phyloP scores from a whole-genome alignment of 495 filamentous ascomycete species.

The Elasticomyces elasticus region DNA sequence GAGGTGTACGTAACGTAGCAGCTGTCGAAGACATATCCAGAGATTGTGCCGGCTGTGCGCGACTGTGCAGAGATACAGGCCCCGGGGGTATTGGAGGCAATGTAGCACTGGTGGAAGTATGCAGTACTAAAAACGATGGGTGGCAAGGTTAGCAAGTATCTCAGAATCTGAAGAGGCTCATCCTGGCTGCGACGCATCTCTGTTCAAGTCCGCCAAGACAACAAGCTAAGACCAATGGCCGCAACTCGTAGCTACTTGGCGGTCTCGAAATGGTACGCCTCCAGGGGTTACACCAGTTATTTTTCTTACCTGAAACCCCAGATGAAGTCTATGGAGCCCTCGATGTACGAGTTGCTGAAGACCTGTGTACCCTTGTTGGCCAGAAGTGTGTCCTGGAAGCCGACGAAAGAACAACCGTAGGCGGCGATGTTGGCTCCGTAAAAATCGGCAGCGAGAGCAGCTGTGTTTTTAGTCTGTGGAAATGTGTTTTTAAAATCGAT shows the following conservation, averaged over 20 bases:
- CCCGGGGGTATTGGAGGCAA: conserved; percentile 15
- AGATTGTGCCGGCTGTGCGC: conserved; percentile 1
- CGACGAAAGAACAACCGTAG: conserved; percentile 20
- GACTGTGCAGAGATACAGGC: conserved; percentile 16
- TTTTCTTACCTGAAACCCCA: too few species aligned
- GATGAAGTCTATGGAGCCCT: conserved; percentile 16
- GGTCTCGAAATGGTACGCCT: too few species aligned
- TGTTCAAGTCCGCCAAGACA: too few species aligned
- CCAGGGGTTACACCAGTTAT: too few species aligned
- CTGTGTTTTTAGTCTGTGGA: conserved; percentile 17
- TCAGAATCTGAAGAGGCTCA: too few species aligned
- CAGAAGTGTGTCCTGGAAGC: conserved; percentile 20
- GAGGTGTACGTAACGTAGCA: conserved; percentile 9
- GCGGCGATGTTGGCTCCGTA: conserved; percentile 17
- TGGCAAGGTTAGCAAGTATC: too few species aligned
- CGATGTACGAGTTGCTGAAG: conserved; percentile 15
- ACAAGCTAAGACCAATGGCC: too few species aligned
- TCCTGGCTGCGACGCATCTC: too few species aligned
- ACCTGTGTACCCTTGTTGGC: conserved; percentile 22
- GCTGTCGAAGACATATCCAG: conserved; percentile 19
- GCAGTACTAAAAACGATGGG: too few species aligned
- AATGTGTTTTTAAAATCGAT: conserved; percentile 22
- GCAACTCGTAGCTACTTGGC: too few species aligned
- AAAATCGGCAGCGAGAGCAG: conserved; percentile 17
- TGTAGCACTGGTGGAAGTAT: conserved; percentile 19